Conservation (phyloP, 73 alveolate species). For the Urostyla sp. region DNA sequence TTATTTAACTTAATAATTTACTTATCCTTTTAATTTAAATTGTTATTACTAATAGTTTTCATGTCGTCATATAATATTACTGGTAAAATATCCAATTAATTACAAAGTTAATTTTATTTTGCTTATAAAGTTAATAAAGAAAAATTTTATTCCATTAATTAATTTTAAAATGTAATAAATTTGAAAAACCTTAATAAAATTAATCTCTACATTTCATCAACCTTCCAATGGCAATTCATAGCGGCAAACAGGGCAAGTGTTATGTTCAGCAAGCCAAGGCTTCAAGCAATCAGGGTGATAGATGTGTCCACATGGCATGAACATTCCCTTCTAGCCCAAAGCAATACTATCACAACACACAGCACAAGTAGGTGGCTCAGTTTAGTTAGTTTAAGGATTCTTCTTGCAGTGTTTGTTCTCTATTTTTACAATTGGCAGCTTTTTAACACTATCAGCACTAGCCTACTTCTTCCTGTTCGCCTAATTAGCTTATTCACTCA, state of each 20-base stretch:
- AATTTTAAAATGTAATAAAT: too few species aligned
- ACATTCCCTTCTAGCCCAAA: constrained; percentile 82
- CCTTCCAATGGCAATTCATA: constrained; percentile 77
- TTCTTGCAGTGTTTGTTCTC: constrained; percentile 65
- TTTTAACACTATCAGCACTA: background rate
- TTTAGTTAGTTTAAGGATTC: constrained; percentile 2
- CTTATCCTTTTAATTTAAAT: too few species aligned
- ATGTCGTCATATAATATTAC: too few species aligned
- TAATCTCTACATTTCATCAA: background rate
- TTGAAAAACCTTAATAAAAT: background rate
- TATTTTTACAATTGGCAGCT: constrained; percentile 63
- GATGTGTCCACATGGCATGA: constrained; percentile 92
- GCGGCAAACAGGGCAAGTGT: constrained; percentile 92
- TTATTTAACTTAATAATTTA: too few species aligned
- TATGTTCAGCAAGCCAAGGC: constrained; percentile 87
- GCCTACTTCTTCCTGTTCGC: constrained; percentile 41
- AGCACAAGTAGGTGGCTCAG: constrained; percentile 80
- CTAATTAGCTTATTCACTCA: constrained; percentile 38
- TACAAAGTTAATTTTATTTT: too few species aligned
- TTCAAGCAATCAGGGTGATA: constrained; percentile 90
- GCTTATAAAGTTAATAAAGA: too few species aligned
- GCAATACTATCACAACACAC: constrained; percentile 84
- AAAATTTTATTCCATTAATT: too few species aligned
- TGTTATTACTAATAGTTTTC: too few species aligned
- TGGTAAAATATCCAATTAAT: too few species aligned